Conservation (phyloP, 164 flowering plant species). For the Sextonia rubra region DNA sequence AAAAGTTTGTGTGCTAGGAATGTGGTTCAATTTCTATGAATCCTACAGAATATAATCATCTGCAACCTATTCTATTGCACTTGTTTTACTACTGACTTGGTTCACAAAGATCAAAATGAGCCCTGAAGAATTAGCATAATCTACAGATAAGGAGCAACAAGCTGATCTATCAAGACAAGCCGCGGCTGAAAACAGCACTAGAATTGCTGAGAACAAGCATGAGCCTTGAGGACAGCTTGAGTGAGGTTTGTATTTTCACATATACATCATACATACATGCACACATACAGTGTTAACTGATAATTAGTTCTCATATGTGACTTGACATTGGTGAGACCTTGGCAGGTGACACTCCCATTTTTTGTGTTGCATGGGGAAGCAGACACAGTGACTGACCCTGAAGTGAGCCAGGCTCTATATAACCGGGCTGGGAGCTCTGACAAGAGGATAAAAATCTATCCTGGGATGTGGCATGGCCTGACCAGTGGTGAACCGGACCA, state of each 20-base stretch:
- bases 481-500: conserved; percentile 86
- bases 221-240: conserved; percentile 62
- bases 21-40: too few species aligned
- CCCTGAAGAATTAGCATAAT: not conserved
- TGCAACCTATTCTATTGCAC: too few species aligned
- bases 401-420: conserved; percentile 76
- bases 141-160: conserved; percentile 71
- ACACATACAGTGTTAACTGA: not conserved
- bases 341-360: conserved; percentile 79
- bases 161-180: conserved; percentile 89
- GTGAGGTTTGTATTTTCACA: conserved; percentile 41
- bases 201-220: conserved; percentile 94
- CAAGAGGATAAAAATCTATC: conserved; percentile 78
- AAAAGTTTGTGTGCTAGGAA: too few species aligned
- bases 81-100: too few species aligned
- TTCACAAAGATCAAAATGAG: too few species aligned
- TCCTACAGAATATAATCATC: too few species aligned
- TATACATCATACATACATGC: not conserved
- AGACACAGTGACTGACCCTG: conserved; percentile 89
- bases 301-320: not conserved
- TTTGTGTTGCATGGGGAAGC: conserved; percentile 89
- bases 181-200: conserved; percentile 87
- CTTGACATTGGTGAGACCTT: not conserved
- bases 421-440: conserved; percentile 70
- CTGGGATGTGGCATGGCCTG: conserved; percentile 95